Evolutionary conservation across 2,329 filamentous ascomycete species (phyloP).

Genomic region (Botrytis sinoallii): DNA sequence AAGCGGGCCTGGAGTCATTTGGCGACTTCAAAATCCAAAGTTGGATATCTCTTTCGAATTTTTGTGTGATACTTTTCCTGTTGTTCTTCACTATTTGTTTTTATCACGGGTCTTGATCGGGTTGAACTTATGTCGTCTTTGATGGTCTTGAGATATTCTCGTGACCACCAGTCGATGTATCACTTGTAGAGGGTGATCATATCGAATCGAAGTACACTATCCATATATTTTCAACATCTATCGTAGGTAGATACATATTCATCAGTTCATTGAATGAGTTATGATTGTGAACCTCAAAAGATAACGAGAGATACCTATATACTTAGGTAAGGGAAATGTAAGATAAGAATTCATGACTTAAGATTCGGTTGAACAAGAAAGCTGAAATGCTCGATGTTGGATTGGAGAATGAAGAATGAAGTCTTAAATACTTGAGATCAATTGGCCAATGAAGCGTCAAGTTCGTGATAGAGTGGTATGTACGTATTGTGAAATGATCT

Average conservation of each 20-base stretch:
- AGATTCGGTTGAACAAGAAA: background rate
- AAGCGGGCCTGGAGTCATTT: background rate
- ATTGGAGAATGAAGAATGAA: background rate
- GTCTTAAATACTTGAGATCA: background rate
- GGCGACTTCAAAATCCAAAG: background rate
- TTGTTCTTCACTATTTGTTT: background rate
- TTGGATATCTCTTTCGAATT: background rate
- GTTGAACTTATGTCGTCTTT: background rate
- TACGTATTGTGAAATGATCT: background rate
- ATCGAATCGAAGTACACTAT: background rate
- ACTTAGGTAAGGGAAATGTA: background rate
- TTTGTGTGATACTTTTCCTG: too few relatives aligned
- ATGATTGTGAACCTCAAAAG: background rate
- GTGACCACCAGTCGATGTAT: background rate
- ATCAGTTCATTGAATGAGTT: background rate
- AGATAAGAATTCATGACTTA: too few relatives aligned
- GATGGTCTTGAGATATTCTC: background rate
- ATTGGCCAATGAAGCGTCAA: background rate
- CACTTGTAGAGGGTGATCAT: background rate
- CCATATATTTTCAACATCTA: background rate
- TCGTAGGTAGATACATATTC: background rate
- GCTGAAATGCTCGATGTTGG: background rate
- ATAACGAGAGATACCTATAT: background rate
- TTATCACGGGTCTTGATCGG: too few relatives aligned
- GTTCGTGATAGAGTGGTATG: background rate